These are phyloP conservation scores for Talaromyces sp. DNA, from an alignment of 2,329 filamentous ascomycete species.

Conservation along the genomic window DNA sequence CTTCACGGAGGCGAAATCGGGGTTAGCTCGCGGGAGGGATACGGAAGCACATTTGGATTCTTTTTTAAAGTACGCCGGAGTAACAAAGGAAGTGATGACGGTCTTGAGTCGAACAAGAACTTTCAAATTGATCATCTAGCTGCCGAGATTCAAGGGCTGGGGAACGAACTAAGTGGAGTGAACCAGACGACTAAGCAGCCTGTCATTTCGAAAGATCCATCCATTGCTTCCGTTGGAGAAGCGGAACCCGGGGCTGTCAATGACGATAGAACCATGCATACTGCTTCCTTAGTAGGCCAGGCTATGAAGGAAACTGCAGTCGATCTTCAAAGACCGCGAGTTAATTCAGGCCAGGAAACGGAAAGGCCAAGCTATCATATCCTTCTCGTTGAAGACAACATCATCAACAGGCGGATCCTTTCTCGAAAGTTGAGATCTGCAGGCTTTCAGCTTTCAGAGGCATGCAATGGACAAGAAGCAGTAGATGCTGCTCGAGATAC, in stretches of 20 bases:
- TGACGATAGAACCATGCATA: constrained; percentile 12
- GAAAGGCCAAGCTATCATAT: constrained; percentile 13
- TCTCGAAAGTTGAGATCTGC: constrained; percentile 39
- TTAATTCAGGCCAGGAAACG: no score
- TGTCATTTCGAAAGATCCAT: constrained; percentile 16
- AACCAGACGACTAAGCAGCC: constrained; percentile 14
- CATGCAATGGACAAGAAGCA: constrained; percentile 46
- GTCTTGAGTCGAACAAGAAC: neutral
- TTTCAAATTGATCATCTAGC: constrained; percentile 21
- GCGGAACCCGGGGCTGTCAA: constrained; percentile 1
- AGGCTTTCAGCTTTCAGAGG: constrained; percentile 40
- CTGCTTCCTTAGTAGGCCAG: constrained; percentile 10
- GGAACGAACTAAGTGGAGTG: constrained; percentile 20
- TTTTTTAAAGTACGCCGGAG: constrained; percentile 53
- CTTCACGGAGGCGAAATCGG: constrained; percentile 80
- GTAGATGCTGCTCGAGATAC: constrained; percentile 41
- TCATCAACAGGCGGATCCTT: constrained; percentile 47
- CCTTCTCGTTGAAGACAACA: constrained; percentile 49
- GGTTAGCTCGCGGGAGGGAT: constrained; percentile 60
- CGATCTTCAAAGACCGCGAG: neutral
- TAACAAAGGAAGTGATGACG: constrained; percentile 1
- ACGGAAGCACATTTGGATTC: constrained; percentile 62
- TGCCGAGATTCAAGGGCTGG: constrained; percentile 20
- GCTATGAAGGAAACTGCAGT: neutral
- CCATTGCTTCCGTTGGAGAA: constrained; percentile 14